Conservation (phyloP, 2,329 filamentous ascomycete genomes). For the Cytospora chrysosperma region DNA sequence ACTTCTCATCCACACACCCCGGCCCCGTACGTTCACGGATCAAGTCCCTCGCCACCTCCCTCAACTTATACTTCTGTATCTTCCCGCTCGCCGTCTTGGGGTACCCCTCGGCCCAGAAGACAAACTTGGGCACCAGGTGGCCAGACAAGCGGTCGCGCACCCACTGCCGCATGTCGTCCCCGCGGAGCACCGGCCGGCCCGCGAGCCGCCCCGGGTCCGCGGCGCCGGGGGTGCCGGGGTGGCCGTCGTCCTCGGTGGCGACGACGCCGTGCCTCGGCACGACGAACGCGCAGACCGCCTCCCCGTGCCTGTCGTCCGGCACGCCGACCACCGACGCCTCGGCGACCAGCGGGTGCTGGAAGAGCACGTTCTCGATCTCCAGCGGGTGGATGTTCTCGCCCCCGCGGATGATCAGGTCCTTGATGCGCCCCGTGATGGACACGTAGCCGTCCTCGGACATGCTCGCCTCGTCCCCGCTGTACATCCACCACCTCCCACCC, state of each 20-base stretch:
- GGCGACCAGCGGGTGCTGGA: slow-evolving; percentile 66
- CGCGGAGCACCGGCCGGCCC: slow-evolving; percentile 40
- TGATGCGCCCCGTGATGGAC: slow-evolving; percentile 85
- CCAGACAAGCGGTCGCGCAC: slow-evolving; percentile 66
- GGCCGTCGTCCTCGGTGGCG: slow-evolving; percentile 25
- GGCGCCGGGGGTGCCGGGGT: slow-evolving; percentile 22
- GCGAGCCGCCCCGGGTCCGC: not conserved
- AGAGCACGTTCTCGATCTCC: slow-evolving; percentile 86
- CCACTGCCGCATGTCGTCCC: slow-evolving; percentile 67
- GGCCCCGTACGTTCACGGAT: slow-evolving; percentile 24
- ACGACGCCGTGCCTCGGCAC: slow-evolving; percentile 48
- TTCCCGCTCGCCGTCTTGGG: slow-evolving; percentile 97
- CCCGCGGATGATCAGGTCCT: slow-evolving; percentile 91
- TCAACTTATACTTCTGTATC: slow-evolving; percentile 90
- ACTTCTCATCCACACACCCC: slow-evolving; percentile 6
- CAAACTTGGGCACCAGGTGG: slow-evolving; percentile 81
- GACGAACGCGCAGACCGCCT: slow-evolving; percentile 83
- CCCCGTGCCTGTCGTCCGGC: slow-evolving; percentile 78
- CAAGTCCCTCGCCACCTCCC: slow-evolving; percentile 57
- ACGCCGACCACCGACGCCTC: slow-evolving; percentile 85
- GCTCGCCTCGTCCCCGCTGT: slow-evolving; percentile 84
- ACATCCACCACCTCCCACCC: slow-evolving; percentile 69
- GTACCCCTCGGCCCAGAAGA: slow-evolving; percentile 85
- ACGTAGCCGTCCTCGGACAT: slow-evolving; percentile 86
- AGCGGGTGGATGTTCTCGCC: slow-evolving; percentile 96